phyloP scores from a whole-genome alignment of 495 filamentous ascomycete species.

The Penicillium chermesinum region DNA sequence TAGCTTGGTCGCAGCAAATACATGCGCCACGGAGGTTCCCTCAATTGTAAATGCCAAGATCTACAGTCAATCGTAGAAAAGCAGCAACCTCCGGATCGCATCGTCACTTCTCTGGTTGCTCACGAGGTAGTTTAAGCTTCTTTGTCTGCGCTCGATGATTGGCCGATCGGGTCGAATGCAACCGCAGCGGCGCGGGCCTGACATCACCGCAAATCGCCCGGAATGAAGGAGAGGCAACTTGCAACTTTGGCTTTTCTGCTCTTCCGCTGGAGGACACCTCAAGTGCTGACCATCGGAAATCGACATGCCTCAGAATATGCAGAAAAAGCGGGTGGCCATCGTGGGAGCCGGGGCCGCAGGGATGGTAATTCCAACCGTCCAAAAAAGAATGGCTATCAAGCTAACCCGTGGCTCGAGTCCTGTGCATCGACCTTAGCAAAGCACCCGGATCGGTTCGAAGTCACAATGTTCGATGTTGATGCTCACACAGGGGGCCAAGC shows the following conservation, averaged over 20 bases:
- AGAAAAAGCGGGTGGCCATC: conserved; percentile 44
- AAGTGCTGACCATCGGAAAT: too few relatives aligned
- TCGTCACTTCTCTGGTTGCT: too few relatives aligned
- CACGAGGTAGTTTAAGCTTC: not conserved
- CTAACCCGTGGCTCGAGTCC: conserved; percentile 44
- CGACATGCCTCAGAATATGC: conserved; percentile 3
- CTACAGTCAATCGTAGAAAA: too few relatives aligned
- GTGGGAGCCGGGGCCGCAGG: conserved; percentile 64
- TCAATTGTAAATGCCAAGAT: too few relatives aligned
- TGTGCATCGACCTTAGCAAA: conserved; percentile 69
- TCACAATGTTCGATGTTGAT: conserved; percentile 67
- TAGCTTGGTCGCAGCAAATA: too few relatives aligned
- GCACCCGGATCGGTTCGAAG: conserved; percentile 67
- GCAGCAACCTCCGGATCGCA: too few relatives aligned
- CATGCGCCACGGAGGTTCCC: too few relatives aligned
- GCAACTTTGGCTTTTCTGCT: too few relatives aligned
- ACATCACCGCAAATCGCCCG: conserved; percentile 21
- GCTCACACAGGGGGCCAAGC: conserved; percentile 75
- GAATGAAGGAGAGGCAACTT: not conserved
- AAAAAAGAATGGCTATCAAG: not conserved
- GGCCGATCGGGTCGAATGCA: conserved; percentile 15
- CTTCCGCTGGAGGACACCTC: too few relatives aligned
- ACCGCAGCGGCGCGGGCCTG: conserved; percentile 2
- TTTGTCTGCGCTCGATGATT: conserved; percentile 11
- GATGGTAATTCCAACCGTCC: conserved; percentile 37